A percentile compares a stretch with the other conserved stretches of the same genome.
Evolutionary conservation across 257 asterid genomes (phyloP).

Genomic region (Apocynum venetum): DNA sequence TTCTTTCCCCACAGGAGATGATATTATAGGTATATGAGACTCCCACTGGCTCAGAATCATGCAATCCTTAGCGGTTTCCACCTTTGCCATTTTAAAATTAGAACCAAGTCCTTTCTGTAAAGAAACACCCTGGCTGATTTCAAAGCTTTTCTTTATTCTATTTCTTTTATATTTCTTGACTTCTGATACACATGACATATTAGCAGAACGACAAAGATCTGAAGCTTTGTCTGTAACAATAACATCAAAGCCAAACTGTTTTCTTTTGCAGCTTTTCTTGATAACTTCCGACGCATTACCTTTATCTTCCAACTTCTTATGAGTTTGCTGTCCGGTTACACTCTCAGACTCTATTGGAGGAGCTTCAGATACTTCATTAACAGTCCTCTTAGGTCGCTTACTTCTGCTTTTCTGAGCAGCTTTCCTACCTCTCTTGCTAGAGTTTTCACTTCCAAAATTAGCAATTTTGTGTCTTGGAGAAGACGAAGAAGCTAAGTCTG

Average conservation of each 20-base stretch:
- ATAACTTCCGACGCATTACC: slow-evolving; percentile 16
- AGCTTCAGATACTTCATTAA: slow-evolving; percentile 25
- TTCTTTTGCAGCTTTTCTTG: slow-evolving; percentile 24
- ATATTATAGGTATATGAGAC: slow-evolving; percentile 24
- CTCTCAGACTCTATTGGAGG: slow-evolving; percentile 24
- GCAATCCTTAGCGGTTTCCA: slow-evolving; percentile 25
- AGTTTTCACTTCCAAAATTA: slow-evolving; percentile 11
- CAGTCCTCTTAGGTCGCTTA: slow-evolving; percentile 39
- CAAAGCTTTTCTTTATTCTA: slow-evolving; percentile 21
- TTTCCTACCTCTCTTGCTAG: slow-evolving; percentile 25
- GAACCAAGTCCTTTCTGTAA: slow-evolving; percentile 16
- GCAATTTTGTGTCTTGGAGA: slow-evolving; percentile 15
- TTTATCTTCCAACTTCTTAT: slow-evolving; percentile 21
- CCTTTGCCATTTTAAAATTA: slow-evolving; percentile 20
- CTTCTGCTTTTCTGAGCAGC: slow-evolving; percentile 24
- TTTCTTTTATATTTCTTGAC: slow-evolving; percentile 21
- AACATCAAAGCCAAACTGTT: slow-evolving; percentile 22
- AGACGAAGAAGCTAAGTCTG: slow-evolving; percentile 9
- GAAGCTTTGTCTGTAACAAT: slow-evolving; percentile 19
- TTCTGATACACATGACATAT: slow-evolving; percentile 25
- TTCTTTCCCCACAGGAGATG: slow-evolving; percentile 28
- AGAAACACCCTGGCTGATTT: slow-evolving; percentile 18
- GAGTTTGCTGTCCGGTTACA: slow-evolving; percentile 18
- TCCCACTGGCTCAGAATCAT: slow-evolving; percentile 25
- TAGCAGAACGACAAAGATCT: slow-evolving; percentile 18